Base-by-base conservation (phyloP, 2,329 filamentous ascomycete genomes). In the Colletotrichum navitas region DNA sequence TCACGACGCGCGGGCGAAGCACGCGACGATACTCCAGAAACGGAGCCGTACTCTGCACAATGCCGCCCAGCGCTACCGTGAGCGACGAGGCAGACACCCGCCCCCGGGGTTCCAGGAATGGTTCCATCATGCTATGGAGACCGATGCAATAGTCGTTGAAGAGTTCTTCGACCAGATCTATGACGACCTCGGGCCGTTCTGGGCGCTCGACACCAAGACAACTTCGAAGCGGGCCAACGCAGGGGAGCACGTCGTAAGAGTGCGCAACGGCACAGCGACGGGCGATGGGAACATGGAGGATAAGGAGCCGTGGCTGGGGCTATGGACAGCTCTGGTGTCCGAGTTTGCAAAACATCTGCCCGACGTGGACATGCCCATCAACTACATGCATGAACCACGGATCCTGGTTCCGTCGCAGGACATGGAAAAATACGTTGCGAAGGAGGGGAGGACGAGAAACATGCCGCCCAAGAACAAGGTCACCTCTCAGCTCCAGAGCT, bases 331-430 rank as follows among this genome's bases (percentile, higher is more conserved):
- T 4, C 80, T 89, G 16, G 84, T 91, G 29, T 74, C 77, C 2
- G 85, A 87, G 68, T 87, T 90, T 45, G 85, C 87, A 34, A 77
- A 83, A 18, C 81, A 85, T 61, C 77, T 92, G 29, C 90, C 90
- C 5, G 89, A 92, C 73, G 87, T 92, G 77, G 89, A 92, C 77
- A 90, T 92, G 82, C 87, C 89, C 14, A 88, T 92, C 81, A 92
- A 92, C 76, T 83, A 85, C 63, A 84, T 90, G 80, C 90, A 92
- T 77, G 89, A 92, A 77, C 86, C 90, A 36, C 84, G 90, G 29
- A 78, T 92, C n/a, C 80, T 91, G 39, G 88, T 90, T 3, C 85
- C 88, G 12, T 89, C 85, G 80, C 85, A 91, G 65, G 82, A 86
- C 18, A 85, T 92, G 66, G 82, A 86, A 32, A 80, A 81, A 32